Evolutionary conservation across 2,329 filamentous ascomycete genomes (phyloP).

Genomic region (Paecilomyces niveus): DNA sequence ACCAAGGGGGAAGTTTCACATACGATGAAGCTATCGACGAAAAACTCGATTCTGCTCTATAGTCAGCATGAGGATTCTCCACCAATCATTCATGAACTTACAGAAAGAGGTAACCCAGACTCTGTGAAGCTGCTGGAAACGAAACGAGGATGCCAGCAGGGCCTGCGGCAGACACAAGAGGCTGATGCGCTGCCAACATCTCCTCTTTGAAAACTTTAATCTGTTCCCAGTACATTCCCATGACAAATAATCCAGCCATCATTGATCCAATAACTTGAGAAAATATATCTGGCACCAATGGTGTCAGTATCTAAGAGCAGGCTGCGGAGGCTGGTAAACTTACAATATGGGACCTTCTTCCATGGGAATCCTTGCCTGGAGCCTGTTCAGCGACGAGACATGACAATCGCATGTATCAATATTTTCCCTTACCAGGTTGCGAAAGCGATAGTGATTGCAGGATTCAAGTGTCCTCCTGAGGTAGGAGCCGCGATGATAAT

Average conservation of each 20-base stretch:
- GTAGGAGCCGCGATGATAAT: slow-evolving; percentile 51
- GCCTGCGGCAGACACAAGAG: slow-evolving; percentile 39
- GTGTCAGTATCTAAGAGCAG: neutral
- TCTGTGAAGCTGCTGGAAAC: slow-evolving; percentile 46
- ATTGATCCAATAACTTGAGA: slow-evolving; percentile 52
- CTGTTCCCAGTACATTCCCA: slow-evolving; percentile 52
- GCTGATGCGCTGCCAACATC: slow-evolving; percentile 30
- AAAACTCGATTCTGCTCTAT: slow-evolving; percentile 45
- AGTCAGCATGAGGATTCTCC: neutral
- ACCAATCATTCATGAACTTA: slow-evolving; percentile 1
- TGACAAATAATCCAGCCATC: slow-evolving; percentile 47
- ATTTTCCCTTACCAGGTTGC: slow-evolving; percentile 20
- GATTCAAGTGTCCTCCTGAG: slow-evolving; percentile 52
- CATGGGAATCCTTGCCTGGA: slow-evolving; percentile 53
- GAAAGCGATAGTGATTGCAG: slow-evolving; percentile 42
- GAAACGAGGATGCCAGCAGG: slow-evolving; percentile 50
- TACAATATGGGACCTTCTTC: slow-evolving; percentile 37
- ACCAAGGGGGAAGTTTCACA: slow-evolving; percentile 6
- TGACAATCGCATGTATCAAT: slow-evolving; percentile 10
- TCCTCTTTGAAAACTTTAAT: slow-evolving; percentile 35
- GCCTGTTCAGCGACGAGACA: slow-evolving; percentile 12
- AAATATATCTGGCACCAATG: slow-evolving; percentile 41
- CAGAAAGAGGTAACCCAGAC: slow-evolving; percentile 51
- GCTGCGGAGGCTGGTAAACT: neutral
- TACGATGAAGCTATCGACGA: slow-evolving; percentile 50